Conservation (phyloP, 1,284 basidiomycete species). For the Waitea zeae region DNA sequence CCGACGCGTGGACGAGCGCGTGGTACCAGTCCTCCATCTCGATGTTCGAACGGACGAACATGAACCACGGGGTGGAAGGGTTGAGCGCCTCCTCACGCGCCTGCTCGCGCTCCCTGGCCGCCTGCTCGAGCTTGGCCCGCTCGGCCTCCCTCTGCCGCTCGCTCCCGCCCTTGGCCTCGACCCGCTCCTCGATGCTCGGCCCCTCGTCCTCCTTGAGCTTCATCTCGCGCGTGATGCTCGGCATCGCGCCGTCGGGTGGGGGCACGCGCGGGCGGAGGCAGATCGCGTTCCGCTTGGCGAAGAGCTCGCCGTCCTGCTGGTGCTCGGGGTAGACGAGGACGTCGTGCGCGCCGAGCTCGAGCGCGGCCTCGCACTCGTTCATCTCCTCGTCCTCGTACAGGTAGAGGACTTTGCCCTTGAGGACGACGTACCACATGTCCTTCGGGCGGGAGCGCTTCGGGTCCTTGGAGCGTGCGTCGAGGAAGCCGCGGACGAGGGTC, state of each 20-base stretch:
- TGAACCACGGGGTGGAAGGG: constrained; percentile 61
- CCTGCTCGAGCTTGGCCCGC: constrained; percentile 23
- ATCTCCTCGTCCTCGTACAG: constrained; percentile 83
- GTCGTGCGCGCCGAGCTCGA: constrained; percentile 63
- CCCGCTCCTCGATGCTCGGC: constrained; percentile 20
- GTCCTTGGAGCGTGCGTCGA: constrained; percentile 62
- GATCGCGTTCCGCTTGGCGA: constrained; percentile 76
- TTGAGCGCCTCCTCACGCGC: constrained; percentile 32
- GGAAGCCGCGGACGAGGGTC: constrained; percentile 49
- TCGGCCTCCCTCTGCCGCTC: constrained; percentile 25
- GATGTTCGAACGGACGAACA: constrained; percentile 70
- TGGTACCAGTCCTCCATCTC: constrained; percentile 97
- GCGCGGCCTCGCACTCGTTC: constrained; percentile 72
- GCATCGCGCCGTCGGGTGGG: constrained; percentile 17
- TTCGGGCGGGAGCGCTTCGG: constrained; percentile 64
- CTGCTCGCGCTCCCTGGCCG: constrained; percentile 25
- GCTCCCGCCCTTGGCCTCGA: constrained; percentile 15
- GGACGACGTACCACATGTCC: constrained; percentile 77
- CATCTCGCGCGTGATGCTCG: constrained; percentile 39
- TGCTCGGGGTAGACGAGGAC: constrained; percentile 61
- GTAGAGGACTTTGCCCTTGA: constrained; percentile 81
- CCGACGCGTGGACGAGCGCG: constrained; percentile 62
- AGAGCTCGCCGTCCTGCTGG: constrained; percentile 71
- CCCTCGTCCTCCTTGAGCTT: constrained; percentile 19
- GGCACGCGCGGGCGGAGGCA: constrained; percentile 42